Conservation (phyloP, 805 yeast species). For the Saccharomycopsis amapae region DNA sequence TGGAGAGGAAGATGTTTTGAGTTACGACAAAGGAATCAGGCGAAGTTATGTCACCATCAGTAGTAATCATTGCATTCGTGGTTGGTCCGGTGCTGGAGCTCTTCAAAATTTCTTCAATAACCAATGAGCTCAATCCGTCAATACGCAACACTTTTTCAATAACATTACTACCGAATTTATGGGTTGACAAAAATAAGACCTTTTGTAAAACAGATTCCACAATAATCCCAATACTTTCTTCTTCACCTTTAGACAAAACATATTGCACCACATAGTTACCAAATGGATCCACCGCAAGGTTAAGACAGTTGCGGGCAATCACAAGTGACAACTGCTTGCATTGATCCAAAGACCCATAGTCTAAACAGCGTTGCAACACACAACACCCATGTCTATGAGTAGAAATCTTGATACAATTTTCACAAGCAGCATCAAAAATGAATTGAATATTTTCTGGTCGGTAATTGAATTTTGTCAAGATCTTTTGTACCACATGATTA, state of each 20-base stretch:
- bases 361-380: constrained; percentile 90
- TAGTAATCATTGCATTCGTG: background rate
- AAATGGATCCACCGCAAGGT: constrained; percentile 81
- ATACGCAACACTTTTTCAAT: constrained; percentile 77
- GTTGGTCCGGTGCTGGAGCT: constrained; percentile 24
- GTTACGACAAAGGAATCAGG: too few relatives aligned
- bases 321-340: constrained; percentile 56
- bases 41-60: background rate
- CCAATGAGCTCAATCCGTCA: constrained; percentile 36
- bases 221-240: constrained; percentile 29
- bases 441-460: constrained; percentile 68
- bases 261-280: constrained; percentile 97
- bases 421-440: constrained; percentile 78
- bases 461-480: constrained; percentile 59
- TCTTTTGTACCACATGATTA: constrained; percentile 92
- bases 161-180: constrained; percentile 91
- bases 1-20: constrained; percentile 35
- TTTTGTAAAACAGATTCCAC: constrained; percentile 30
- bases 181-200: constrained; percentile 52
- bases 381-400: constrained; percentile 98
- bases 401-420: constrained; percentile 71
- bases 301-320: constrained; percentile 62
- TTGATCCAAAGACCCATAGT: constrained; percentile 72
- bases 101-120: constrained; percentile 44
- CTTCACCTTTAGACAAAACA: constrained; percentile 49